Evolutionary conservation across 164 flowering plant genomes (phyloP), one percentile per base, ranked within the genome.

Genomic region (Euptelea pleiosperma): DNA sequence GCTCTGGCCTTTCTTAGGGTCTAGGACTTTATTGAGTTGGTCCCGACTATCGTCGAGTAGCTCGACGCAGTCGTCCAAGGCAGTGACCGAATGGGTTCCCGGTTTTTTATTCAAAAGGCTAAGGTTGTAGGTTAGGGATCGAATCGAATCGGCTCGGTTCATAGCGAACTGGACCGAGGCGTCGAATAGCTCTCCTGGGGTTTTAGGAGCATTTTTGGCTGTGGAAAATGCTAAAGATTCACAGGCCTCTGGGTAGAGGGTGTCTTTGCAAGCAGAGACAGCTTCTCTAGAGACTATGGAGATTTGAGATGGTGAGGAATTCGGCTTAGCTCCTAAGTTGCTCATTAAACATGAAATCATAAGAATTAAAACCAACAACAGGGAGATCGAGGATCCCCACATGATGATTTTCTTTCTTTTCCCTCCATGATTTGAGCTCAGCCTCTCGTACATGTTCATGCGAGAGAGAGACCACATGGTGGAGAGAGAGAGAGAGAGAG

Each of bases 41-140:
- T 11, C 49, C 16, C 60, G n/a, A 50, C 63, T 72, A 33, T 56
- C 66, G 16, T 68, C 66, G 0, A 68, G 66, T 4, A 72, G 58
- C 57, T 72, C 75, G 21, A 52, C 9, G 48, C 75, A 72, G 35
- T 72, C 75, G 33, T 72, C 66, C 48, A 72, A 26, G 21, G 47
- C 69, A 9, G 63, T 40, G 22, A 15, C 22, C 1, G 33, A 6
- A 14, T 6, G 37, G 24, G 58, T 19, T 8, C 40, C 40, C 5
- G 25, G 3, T 26, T 31, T 55, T 49, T 63, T 33, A 15, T 26
- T 15, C 25, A 31, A 6, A 31, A 48, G 42, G 51, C 22, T 63
- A 1, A 58, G 39, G 14, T 64, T 52, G 10, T 45, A 24, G n/a
- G 66, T 58, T 8, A 41, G 52, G 19, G 55, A 19, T 8, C 29